Evolutionary conservation across 2,329 filamentous ascomycete species (phyloP).

Genomic region (Zelopaecilomyces penicillatus): DNA sequence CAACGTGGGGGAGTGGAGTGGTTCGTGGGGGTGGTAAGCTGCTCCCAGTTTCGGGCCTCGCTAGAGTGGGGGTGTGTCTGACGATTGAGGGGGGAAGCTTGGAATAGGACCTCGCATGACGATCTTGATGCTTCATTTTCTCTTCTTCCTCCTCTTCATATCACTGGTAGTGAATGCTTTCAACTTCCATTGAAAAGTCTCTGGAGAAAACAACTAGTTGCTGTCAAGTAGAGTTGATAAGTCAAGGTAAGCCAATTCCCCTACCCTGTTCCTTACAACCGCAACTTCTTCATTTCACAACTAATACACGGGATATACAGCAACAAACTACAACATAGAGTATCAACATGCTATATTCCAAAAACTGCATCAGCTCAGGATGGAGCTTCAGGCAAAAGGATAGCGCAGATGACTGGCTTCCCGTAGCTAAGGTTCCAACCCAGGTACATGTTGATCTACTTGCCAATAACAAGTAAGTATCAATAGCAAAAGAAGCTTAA

Average conservation of each 20-base stretch:
- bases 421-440: conserved; percentile 25
- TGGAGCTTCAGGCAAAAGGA: conserved; percentile 19
- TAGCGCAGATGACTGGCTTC: conserved; percentile 23
- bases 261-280: not conserved
- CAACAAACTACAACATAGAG: not conserved
- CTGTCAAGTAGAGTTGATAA: no score
- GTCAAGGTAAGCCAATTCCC: not conserved
- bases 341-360: conserved; percentile 4
- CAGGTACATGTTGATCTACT: conserved; percentile 31
- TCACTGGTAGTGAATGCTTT: no score
- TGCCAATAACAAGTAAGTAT: conserved; percentile 23
- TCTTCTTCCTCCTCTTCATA: no score
- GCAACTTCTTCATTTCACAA: not conserved
- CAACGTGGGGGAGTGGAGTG: conserved; percentile 8
- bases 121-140: no score
- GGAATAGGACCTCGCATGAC: no score
- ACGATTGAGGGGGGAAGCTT: no score
- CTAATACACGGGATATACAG: no score
- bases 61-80: not conserved
- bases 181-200: no score
- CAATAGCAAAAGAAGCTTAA: no score
- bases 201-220: no score
- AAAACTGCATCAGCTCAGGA: conserved; percentile 11
- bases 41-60: not conserved
- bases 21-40: conserved; percentile 4